Percentiles rank a stretch among this genome's conserved stretches.
Evolutionary conservation across 78 protist genomes (phyloP).

Genomic region (Cyanophora paradoxa): DNA sequence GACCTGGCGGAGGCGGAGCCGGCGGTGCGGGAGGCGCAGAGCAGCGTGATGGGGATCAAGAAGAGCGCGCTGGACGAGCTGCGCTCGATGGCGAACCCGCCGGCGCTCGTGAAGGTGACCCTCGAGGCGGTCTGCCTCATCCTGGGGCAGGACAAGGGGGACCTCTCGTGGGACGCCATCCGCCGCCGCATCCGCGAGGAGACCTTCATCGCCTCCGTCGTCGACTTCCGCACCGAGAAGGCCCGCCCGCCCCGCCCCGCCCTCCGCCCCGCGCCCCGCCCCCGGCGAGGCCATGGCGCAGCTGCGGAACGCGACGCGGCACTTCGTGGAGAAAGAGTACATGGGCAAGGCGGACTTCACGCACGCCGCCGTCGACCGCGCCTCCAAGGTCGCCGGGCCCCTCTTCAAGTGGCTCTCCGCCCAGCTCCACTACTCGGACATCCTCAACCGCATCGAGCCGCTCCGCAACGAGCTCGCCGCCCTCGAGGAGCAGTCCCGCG

Average conservation of each 20-base stretch:
- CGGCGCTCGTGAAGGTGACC: conserved; percentile 62
- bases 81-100: conserved; percentile 74
- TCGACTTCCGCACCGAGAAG: conserved; percentile 68
- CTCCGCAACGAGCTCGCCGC: conserved; percentile 60
- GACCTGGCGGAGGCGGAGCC: conserved; percentile 23
- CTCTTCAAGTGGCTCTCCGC: conserved; percentile 84
- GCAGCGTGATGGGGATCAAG: conserved; percentile 52
- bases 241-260: too few species aligned
- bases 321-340: conserved; percentile 41
- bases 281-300: neutral
- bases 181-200: conserved; percentile 47
- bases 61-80: conserved; percentile 70
- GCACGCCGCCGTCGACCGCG: conserved; percentile 60
- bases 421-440: conserved; percentile 65
- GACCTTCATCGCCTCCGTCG: conserved; percentile 66
- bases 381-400: conserved; percentile 92
- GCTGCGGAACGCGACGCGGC: conserved; percentile 17
- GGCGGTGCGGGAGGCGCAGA: conserved; percentile 45
- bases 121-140: conserved; percentile 70
- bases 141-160: conserved; percentile 48
- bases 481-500: conserved; percentile 28
- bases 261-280: neutral
- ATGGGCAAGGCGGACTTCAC: conserved; percentile 47
- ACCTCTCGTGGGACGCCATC: conserved; percentile 75
- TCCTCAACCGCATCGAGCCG: conserved; percentile 75